Evolutionary conservation across 75 land plant genomes (phyloP).

Genomic region (Picea glauca): DNA sequence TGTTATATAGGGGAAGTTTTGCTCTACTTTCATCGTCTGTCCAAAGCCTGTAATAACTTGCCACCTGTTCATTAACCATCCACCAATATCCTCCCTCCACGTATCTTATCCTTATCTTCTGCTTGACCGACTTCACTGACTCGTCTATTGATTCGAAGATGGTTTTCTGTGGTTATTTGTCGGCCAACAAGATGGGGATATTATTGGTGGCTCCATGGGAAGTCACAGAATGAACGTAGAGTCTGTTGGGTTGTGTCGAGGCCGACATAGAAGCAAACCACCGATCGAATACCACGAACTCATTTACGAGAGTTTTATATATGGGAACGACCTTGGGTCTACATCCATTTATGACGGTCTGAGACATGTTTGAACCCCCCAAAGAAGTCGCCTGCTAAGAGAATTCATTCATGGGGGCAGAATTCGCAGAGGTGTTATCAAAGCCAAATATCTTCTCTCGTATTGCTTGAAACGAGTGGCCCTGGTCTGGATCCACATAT

Average conservation of each 20-base stretch:
- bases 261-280: slow-evolving; percentile 92
- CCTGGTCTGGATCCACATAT: slow-evolving; percentile 89
- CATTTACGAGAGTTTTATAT: too few relatives aligned
- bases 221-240: slow-evolving; percentile 22
- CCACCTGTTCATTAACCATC: too few relatives aligned
- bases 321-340: too few relatives aligned
- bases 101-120: too few relatives aligned
- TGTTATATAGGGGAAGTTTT: too few relatives aligned
- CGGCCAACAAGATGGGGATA: slow-evolving; percentile 27
- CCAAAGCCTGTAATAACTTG: too few relatives aligned
- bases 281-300: slow-evolving; percentile 57
- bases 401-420: too few relatives aligned
- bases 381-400: slow-evolving; percentile 43
- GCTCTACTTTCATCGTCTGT: too few relatives aligned
- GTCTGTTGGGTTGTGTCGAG: slow-evolving; percentile 88
- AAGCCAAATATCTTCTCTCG: slow-evolving; percentile 78
- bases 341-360: slow-evolving; percentile 69
- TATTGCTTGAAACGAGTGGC: slow-evolving; percentile 84
- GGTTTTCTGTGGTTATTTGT: slow-evolving; percentile 80
- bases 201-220: slow-evolving; percentile 71
- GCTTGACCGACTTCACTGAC: too few relatives aligned
- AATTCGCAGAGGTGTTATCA: background rate
- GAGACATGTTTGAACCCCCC: slow-evolving; percentile 34
- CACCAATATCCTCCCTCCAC: too few relatives aligned
- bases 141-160: slow-evolving; percentile 12